Conservation (phyloP, 768 basidiomycete genomes). For the Boletus pseudopeckii region DNA sequence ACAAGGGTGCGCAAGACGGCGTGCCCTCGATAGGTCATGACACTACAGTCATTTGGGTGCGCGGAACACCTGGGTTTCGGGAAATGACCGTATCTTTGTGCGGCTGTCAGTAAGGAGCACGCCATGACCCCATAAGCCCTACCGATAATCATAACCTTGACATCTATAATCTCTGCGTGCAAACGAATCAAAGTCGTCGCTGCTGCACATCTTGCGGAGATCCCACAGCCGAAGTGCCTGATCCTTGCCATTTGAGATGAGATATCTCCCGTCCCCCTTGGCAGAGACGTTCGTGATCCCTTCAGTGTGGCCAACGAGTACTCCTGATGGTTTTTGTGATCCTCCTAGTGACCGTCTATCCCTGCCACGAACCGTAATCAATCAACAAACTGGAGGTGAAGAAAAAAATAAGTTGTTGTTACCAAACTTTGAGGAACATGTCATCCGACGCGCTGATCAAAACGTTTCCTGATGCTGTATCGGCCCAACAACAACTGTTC, state of each 20-base stretch:
- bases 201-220: constrained; percentile 85
- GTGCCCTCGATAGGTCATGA: constrained; percentile 96
- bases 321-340: constrained; percentile 77
- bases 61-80: constrained; percentile 56
- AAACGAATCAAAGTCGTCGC: constrained; percentile 60
- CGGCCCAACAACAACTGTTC: constrained; percentile 96
- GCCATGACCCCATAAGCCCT: constrained; percentile 15
- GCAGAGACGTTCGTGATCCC: constrained; percentile 93
- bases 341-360: constrained; percentile 48
- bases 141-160: constrained; percentile 79
- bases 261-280: constrained; percentile 94
- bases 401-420: constrained; percentile 25
- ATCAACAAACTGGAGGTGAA: neutral
- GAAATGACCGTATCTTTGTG: constrained; percentile 57
- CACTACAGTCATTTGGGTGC: constrained; percentile 88
- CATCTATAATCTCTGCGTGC: constrained; percentile 52
- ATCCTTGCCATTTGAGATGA: constrained; percentile 96
- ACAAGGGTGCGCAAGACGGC: constrained; percentile 88
- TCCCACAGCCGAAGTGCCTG: constrained; percentile 92
- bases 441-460: constrained; percentile 96
- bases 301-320: constrained; percentile 93
- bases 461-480: constrained; percentile 87
- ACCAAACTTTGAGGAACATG: constrained; percentile 94
- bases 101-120: constrained; percentile 8
- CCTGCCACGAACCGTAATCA: constrained; percentile 32